Evolutionary conservation across 305 asterid species (phyloP).

Genomic region (Coffea humblotiana): DNA sequence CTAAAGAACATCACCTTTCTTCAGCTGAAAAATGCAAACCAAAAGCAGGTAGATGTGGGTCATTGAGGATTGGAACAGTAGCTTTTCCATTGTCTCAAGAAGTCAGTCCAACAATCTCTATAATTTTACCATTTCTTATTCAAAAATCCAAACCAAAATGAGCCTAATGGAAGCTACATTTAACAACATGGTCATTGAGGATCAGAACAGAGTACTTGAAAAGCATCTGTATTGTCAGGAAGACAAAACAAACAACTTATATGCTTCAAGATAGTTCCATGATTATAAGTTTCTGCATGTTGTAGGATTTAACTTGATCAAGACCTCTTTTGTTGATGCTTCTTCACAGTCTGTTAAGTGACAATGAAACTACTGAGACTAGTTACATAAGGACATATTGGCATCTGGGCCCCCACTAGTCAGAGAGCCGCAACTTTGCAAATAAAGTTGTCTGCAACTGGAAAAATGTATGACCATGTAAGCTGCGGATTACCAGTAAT

Average conservation of each 20-base stretch:
- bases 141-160: too few species aligned
- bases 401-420: background rate
- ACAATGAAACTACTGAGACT: background rate
- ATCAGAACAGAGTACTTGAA: background rate
- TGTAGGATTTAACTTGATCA: background rate
- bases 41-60: background rate
- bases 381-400: background rate
- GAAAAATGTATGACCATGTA: background rate
- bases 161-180: too few species aligned
- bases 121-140: too few species aligned
- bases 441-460: background rate
- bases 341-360: background rate
- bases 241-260: background rate
- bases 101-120: too few species aligned
- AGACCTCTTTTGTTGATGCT: background rate
- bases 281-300: background rate
- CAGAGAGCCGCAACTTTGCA: background rate
- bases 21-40: background rate
- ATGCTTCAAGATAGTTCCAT: background rate
- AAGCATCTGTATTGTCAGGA: background rate
- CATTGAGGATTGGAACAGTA: background rate
- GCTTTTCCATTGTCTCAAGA: too few species aligned
- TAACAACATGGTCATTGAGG: background rate
- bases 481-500: conserved; percentile 46
- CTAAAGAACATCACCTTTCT: background rate